Percentiles rank a stretch among this genome's conserved stretches.
phyloP scores from a whole-genome alignment of 495 filamentous ascomycete species.

The Hypoxylon perforatum region DNA sequence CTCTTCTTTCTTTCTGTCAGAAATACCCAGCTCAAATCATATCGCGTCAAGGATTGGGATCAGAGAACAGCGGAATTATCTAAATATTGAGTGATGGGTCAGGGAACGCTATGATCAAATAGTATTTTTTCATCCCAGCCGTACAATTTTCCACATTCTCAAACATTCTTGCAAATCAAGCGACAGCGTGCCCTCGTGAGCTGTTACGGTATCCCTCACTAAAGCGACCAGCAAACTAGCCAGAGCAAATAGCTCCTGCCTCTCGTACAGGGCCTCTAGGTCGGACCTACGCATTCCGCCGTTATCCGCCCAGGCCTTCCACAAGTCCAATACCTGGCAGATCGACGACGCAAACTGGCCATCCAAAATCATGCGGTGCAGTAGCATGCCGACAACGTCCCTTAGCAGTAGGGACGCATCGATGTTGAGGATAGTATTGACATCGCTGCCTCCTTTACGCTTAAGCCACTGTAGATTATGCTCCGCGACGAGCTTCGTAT shows the following conservation, averaged over 20 bases:
- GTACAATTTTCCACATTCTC: conserved; percentile 66
- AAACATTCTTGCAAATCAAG: conserved; percentile 72
- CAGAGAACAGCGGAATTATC: too few species aligned
- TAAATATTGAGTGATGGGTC: too few species aligned
- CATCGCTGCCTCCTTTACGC: conserved; percentile 32
- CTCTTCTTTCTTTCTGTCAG: too few species aligned
- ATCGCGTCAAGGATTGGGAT: too few species aligned
- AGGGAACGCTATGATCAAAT: too few species aligned
- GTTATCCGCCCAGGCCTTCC: conserved; percentile 68
- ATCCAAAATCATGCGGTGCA: conserved; percentile 67
- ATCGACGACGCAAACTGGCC: conserved; percentile 55
- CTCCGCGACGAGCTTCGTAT: conserved; percentile 61
- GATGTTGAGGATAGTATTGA: conserved; percentile 4
- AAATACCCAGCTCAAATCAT: too few species aligned
- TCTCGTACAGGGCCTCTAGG: conserved; percentile 54
- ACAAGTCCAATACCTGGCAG: conserved; percentile 63
- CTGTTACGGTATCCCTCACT: conserved; percentile 59
- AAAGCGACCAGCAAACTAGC: conserved; percentile 64
- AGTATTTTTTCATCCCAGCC: conserved; percentile 67
- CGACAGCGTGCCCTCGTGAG: conserved; percentile 63
- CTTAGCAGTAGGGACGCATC: conserved; percentile 41
- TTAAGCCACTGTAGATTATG: conserved; percentile 60
- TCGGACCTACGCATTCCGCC: conserved; percentile 68
- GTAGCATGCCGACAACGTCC: conserved; percentile 59
- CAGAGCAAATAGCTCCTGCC: conserved; percentile 60